Percentiles rank a stretch among this genome's conserved stretches.
These are phyloP conservation scores for Lindgomyces ingoldianus DNA, from an alignment of 495 filamentous ascomycete genomes.

Conservation along the genomic window DNA sequence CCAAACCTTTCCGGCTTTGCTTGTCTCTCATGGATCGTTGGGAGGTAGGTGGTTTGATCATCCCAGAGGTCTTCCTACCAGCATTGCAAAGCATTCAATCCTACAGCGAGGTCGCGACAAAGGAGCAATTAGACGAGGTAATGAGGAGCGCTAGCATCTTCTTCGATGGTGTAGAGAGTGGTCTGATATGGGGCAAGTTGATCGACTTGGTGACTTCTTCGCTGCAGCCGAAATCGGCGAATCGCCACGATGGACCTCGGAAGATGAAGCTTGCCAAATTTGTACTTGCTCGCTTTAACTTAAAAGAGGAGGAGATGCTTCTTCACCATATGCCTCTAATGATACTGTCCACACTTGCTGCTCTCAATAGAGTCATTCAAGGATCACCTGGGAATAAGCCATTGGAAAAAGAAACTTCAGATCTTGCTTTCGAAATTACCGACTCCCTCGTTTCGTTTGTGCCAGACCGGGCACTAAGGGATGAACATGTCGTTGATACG, in stretches of 20 bases:
- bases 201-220: constrained; percentile 59
- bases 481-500: background rate
- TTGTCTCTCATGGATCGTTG: constrained; percentile 95
- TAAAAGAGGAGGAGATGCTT: constrained; percentile 95
- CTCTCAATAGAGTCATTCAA: constrained; percentile 43
- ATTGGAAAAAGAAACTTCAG: constrained; percentile 30
- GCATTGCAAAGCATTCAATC: constrained; percentile 74
- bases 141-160: constrained; percentile 90
- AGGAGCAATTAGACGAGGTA: constrained; percentile 78
- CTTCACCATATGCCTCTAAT: constrained; percentile 78
- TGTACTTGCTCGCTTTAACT: constrained; percentile 83
- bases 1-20: constrained; percentile 87
- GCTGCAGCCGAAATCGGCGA: constrained; percentile 49
- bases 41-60: constrained; percentile 90
- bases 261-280: constrained; percentile 77
- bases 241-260: constrained; percentile 51
- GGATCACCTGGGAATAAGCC: constrained; percentile 43
- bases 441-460: constrained; percentile 33
- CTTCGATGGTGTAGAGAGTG: constrained; percentile 95
- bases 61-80: constrained; percentile 83
- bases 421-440: constrained; percentile 31
- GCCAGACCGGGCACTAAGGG: constrained; percentile 27
- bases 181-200: constrained; percentile 86
- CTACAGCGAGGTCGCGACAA: constrained; percentile 63
- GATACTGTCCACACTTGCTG: constrained; percentile 66